A percentile compares a stretch with the other conserved stretches of the same genome.
These are phyloP conservation scores for Athelia sp. DNA, from an alignment of 1,284 basidiomycete species.

Conservation along the genomic window DNA sequence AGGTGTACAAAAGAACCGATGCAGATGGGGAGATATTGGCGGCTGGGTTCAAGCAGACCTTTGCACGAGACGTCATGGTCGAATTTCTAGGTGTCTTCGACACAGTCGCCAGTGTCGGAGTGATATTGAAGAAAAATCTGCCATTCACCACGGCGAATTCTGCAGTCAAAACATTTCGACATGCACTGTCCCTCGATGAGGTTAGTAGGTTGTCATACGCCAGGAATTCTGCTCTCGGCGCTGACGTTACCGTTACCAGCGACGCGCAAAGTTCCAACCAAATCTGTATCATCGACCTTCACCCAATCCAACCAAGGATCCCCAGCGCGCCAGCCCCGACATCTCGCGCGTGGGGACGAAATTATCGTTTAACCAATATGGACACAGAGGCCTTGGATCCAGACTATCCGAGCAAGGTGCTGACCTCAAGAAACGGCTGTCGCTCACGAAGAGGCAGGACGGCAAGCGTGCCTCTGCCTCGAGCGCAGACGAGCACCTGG, in stretches of 20 bases:
- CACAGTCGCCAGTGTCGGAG: conserved; percentile 62
- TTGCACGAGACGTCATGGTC: conserved; percentile 51
- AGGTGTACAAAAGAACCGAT: conserved; percentile 5
- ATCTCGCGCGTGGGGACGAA: no score
- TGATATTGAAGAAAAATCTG: conserved; percentile 46
- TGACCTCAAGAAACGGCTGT: neutral
- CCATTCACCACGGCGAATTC: conserved; percentile 60
- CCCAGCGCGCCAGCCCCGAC: conserved; percentile 22
- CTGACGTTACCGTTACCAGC: conserved; percentile 26
- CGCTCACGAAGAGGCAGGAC: neutral
- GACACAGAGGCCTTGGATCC: conserved; percentile 15
- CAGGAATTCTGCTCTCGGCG: conserved; percentile 3
- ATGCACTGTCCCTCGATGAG: conserved; percentile 63
- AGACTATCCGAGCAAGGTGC: conserved; percentile 7
- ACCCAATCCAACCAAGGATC: conserved; percentile 16
- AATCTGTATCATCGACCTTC: conserved; percentile 39
- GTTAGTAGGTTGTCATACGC: conserved; percentile 20
- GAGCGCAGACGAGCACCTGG: neutral
- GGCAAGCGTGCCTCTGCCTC: neutral
- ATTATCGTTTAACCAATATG: no score
- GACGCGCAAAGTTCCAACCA: conserved; percentile 47
- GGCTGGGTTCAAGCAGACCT: conserved; percentile 61
- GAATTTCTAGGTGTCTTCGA: conserved; percentile 70
- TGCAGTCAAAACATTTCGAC: conserved; percentile 56
- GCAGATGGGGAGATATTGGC: conserved; percentile 37